Evolutionary conservation across 1,284 basidiomycete genomes (phyloP).

Genomic region (Hortiboletus rubellus): DNA sequence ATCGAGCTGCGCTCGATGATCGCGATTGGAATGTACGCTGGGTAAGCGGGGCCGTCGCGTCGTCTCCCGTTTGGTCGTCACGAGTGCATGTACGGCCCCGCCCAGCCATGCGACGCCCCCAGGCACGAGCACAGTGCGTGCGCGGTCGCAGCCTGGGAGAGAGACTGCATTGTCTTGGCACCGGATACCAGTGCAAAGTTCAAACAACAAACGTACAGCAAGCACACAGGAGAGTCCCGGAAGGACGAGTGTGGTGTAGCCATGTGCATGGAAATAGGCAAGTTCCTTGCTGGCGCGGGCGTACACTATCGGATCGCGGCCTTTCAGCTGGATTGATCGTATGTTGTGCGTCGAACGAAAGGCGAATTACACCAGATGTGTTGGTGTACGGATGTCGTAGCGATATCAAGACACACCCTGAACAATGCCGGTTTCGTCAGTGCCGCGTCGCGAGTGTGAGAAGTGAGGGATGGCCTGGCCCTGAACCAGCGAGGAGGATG

Average conservation of each 20-base stretch:
- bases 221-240: conserved; percentile 90
- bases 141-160: conserved; percentile 84
- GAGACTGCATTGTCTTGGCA: conserved; percentile 80
- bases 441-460: conserved; percentile 82
- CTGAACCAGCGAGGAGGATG: conserved; percentile 90
- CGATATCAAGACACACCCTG: conserved; percentile 52
- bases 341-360: background rate
- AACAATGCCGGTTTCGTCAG: conserved; percentile 86
- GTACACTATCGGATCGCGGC: conserved; percentile 94
- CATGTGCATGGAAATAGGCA: conserved; percentile 83
- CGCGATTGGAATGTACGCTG: conserved; percentile 79
- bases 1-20: conserved; percentile 93
- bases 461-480: conserved; percentile 91
- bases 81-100: conserved; percentile 69
- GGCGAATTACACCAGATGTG: no score
- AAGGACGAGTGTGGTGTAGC: conserved; percentile 81
- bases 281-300: conserved; percentile 95
- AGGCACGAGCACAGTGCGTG: conserved; percentile 79
- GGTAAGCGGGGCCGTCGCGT: conserved; percentile 67
- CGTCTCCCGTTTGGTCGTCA: conserved; percentile 22
- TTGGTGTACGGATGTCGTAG: no score
- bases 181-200: conserved; percentile 98
- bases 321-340: conserved; percentile 71
- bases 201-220: conserved; percentile 85
- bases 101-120: conserved; percentile 93